phyloP scores from a whole-genome alignment of 768 basidiomycete species.

The Trametes cinnabarina region DNA sequence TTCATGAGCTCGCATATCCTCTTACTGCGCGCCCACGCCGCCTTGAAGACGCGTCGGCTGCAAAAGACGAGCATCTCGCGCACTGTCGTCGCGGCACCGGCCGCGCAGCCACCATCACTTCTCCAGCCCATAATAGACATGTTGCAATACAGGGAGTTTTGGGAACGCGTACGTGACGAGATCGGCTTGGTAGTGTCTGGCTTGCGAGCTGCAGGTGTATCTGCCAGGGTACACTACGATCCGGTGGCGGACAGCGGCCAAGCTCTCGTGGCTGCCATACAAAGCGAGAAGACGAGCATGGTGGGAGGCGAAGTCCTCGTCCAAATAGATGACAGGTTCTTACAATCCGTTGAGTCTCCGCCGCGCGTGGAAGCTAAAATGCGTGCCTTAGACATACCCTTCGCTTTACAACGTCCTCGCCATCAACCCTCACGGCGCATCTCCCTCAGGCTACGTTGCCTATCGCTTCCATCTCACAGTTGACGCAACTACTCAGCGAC shows the following conservation, averaged over 20 bases:
- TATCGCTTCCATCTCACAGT: constrained; percentile 73
- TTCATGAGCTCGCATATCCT: constrained; percentile 63
- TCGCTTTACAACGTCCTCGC: constrained; percentile 73
- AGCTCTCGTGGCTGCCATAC: constrained; percentile 51
- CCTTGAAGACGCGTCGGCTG: constrained; percentile 44
- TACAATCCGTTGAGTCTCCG: not conserved
- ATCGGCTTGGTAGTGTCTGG: constrained; percentile 49
- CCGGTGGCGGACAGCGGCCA: constrained; percentile 67
- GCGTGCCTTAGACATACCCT: constrained; percentile 55
- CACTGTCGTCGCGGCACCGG: constrained; percentile 16
- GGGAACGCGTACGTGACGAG: constrained; percentile 57
- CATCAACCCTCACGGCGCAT: constrained; percentile 74
- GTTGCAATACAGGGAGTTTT: constrained; percentile 77
- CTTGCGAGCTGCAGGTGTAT: constrained; percentile 53
- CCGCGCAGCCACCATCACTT: constrained; percentile 42
- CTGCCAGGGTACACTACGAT: constrained; percentile 55
- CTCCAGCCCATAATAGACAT: constrained; percentile 77
- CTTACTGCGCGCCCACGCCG: constrained; percentile 57
- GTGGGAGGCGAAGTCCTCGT: constrained; percentile 74
- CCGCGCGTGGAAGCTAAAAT: too few relatives aligned
- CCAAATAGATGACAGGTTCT: constrained; percentile 66
- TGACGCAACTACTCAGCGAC: constrained; percentile 70
- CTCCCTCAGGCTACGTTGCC: constrained; percentile 74
- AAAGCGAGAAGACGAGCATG: constrained; percentile 38
- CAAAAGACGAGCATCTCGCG: constrained; percentile 27